A percentile compares a stretch with the other conserved stretches of the same genome.
These are phyloP conservation scores for Backusella psychrophila DNA, from an alignment of 192 early-diverging fungal species.

Conservation along the genomic window DNA sequence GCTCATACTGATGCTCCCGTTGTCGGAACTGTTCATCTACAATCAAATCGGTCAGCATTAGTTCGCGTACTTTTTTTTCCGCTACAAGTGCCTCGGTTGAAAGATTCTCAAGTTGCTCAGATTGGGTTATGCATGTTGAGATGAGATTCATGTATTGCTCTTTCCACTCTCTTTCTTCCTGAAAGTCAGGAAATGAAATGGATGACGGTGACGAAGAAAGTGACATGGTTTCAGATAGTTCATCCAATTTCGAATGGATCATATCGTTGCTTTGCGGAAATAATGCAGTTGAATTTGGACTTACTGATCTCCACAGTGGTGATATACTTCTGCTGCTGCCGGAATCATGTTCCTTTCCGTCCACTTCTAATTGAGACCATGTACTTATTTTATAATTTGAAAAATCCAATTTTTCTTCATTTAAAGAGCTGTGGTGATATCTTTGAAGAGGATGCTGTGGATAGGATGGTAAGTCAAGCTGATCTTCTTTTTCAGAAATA, in stretches of 20 bases:
- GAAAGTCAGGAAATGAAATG: background rate
- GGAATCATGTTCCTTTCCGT: background rate
- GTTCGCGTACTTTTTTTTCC: conserved; percentile 21
- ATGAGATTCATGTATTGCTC: conserved; percentile 16
- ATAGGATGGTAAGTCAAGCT: background rate
- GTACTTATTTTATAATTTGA: background rate
- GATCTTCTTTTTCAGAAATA: background rate
- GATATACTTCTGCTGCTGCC: background rate
- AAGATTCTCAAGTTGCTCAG: conserved; percentile 27
- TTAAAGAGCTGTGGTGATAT: background rate
- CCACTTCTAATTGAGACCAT: background rate
- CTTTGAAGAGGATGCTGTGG: background rate
- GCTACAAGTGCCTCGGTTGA: conserved; percentile 21
- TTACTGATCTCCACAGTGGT: background rate
- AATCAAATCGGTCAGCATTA: conserved; percentile 11
- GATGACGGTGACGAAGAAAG: conserved; percentile 5
- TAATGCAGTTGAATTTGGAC: conserved; percentile 24
- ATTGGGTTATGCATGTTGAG: conserved; percentile 19
- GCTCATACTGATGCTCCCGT: conserved; percentile 11
- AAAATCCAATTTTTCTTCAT: background rate
- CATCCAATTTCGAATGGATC: conserved; percentile 24
- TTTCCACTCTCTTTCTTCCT: conserved; percentile 11
- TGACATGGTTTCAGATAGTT: conserved; percentile 23
- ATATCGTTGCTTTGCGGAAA: conserved; percentile 22
- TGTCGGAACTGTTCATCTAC: conserved; percentile 24